phyloP scores from a whole-genome alignment of 345 rosid species.

The Lumnitzera littorea region DNA sequence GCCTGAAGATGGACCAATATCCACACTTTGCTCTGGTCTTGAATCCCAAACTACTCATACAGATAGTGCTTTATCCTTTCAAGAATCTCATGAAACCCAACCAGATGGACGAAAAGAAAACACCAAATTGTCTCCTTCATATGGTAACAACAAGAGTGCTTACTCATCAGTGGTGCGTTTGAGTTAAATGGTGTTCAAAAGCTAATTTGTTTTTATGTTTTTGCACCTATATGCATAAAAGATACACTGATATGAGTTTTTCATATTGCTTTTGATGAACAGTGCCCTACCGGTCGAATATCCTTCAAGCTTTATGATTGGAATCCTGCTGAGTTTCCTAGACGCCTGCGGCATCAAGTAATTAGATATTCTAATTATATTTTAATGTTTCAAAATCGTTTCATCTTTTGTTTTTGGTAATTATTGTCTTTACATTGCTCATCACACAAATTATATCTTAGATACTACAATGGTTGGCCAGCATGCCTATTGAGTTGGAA shows the following conservation, averaged over 20 bases:
- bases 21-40: constrained; percentile 38
- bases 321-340: constrained; percentile 98
- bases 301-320: constrained; percentile 98
- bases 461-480: constrained; percentile 94
- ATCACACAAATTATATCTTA: constrained; percentile 20
- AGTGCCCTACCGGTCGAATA: constrained; percentile 97
- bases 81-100: constrained; percentile 46
- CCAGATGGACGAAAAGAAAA: constrained; percentile 46
- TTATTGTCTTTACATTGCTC: constrained; percentile 10
- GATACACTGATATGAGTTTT: neutral
- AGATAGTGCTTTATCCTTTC: constrained; percentile 46
- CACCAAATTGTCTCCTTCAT: constrained; percentile 53
- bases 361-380: constrained; percentile 48
- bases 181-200: constrained; percentile 9
- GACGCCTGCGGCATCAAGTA: constrained; percentile 99
- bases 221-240: neutral
- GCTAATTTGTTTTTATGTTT: constrained; percentile 2
- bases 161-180: constrained; percentile 74
- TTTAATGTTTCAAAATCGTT: constrained; percentile 44
- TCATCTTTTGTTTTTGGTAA: constrained; percentile 8
- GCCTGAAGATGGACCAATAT: constrained; percentile 47
- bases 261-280: constrained; percentile 14
- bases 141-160: constrained; percentile 51
- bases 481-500: constrained; percentile 96
- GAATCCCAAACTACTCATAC: constrained; percentile 38